Conservation (phyloP, 805 yeast species). For the Teunomyces gatunensis region DNA sequence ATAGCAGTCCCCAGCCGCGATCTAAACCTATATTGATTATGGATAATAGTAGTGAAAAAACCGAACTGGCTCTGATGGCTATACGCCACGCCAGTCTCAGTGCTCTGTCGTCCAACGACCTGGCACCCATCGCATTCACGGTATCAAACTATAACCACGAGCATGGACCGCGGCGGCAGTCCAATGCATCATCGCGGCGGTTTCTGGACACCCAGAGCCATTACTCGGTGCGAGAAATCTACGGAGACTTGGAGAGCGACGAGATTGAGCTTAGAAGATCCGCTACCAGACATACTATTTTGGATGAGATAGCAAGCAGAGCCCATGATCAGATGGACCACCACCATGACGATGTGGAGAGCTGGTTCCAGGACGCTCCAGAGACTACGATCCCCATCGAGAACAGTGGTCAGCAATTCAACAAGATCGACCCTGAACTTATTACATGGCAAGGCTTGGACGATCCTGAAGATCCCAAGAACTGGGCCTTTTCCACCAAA, state of each 20-base stretch:
- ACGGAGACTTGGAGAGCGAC: constrained; percentile 27
- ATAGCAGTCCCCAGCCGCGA: background rate
- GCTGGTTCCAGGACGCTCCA: constrained; percentile 7
- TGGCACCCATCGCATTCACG: constrained; percentile 2
- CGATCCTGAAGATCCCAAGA: constrained; percentile 60
- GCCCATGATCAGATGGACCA: constrained; percentile 8
- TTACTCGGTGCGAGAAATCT: constrained; percentile 30
- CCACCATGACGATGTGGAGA: constrained; percentile 4
- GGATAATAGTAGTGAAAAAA: constrained; percentile 1
- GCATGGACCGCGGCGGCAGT: constrained; percentile 13
- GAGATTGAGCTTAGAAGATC: constrained; percentile 30
- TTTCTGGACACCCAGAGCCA: constrained; percentile 2
- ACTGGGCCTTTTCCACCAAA: constrained; percentile 50
- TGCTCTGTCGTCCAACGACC: constrained; percentile 13
- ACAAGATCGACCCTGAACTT: constrained; percentile 58
- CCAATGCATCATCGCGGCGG: constrained; percentile 12
- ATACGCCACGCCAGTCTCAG: constrained; percentile 4
- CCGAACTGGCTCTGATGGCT: constrained; percentile 1
- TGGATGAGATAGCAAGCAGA: constrained; percentile 15
- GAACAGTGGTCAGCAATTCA: constrained; percentile 53
- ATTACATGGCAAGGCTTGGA: constrained; percentile 65
- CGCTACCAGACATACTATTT: constrained; percentile 30
- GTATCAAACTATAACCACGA: background rate
- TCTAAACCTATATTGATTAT: background rate
- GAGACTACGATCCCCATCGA: constrained; percentile 34